Percentiles rank a stretch among this genome's conserved stretches.
These are phyloP conservation scores for Paracorniculantispora psalliotae DNA, from an alignment of 2,329 filamentous ascomycete species.

Conservation along the genomic window DNA sequence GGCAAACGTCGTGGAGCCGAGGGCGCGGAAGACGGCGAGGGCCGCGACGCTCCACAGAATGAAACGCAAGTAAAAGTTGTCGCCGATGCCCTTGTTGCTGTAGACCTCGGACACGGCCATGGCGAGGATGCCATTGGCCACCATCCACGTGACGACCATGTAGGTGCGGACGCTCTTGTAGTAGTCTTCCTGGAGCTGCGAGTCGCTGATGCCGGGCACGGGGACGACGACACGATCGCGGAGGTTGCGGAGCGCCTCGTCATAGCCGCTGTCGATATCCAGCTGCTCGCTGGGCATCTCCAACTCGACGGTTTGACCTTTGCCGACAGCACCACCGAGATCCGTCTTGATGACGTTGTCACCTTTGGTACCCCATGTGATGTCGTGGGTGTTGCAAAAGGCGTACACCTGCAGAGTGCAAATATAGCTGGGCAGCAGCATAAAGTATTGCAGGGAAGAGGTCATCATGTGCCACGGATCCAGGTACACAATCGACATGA, in stretches of 20 bases:
- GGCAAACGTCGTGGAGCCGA: constrained; percentile 77
- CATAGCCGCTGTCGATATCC: constrained; percentile 96
- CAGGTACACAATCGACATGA: constrained; percentile 94
- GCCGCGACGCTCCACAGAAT: constrained; percentile 88
- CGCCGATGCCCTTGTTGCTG: constrained; percentile 61
- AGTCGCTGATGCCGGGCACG: constrained; percentile 55
- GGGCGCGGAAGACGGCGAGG: constrained; percentile 79
- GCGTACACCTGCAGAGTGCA: constrained; percentile 97
- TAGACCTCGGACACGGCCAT: constrained; percentile 93
- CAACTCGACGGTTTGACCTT: constrained; percentile 79
- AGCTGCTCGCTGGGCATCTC: constrained; percentile 98
- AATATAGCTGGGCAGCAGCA: constrained; percentile 87
- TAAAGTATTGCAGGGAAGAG: constrained; percentile 83
- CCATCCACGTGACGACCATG: constrained; percentile 95
- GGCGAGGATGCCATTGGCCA: constrained; percentile 83
- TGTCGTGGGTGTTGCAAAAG: constrained; percentile 98
- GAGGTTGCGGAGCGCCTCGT: constrained; percentile 92
- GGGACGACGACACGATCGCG: constrained; percentile 87
- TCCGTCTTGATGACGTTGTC: constrained; percentile 95
- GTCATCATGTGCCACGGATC: constrained; percentile 99
- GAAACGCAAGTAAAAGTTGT: constrained; percentile 88
- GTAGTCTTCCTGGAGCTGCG: constrained; percentile 94
- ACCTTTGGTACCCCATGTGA: constrained; percentile 98
- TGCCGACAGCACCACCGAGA: constrained; percentile 76
- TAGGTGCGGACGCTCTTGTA: constrained; percentile 96